Evolutionary conservation across 495 filamentous ascomycete genomes (phyloP), one percentile per base, ranked within the genome.

Genomic region (Neurospora sp.): DNA sequence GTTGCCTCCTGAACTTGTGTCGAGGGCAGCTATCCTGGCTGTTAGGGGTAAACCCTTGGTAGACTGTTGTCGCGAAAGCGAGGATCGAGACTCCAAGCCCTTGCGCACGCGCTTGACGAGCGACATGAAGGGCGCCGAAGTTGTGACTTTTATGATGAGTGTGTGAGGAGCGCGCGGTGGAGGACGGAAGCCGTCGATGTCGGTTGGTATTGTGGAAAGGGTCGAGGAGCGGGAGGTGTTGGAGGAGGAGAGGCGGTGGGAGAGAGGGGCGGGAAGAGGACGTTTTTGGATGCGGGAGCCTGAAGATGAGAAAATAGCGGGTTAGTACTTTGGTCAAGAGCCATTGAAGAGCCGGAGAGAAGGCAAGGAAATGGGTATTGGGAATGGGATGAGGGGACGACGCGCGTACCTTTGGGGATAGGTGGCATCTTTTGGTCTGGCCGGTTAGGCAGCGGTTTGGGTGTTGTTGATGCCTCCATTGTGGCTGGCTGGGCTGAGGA

Each of bases 101-200:
- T 90, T 91, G 69, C 91, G 89, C 37, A 93, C 89, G 74, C 94
- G 93, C 81, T 93, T 93, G 18, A 97, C 86, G 14, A 89, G 87
- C n/a, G 90, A 88, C 81, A 96, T 90, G 85, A 97, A 93, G 14
- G 92, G 91, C 0, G 94, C 89, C 4, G 81, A 82, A 68, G 88
- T 80, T 11, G 91, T 90, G n/a, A 98, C 84, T 82, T 97, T 97
- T 85, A 99, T 85, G 74, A 89, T 77, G 74, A 73, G 72, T 3
- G 79, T 79, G 59, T 79, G 77, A 76, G 81, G 83, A 86, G 74
- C 89, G 89, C 68, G 88, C 85, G 76, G 89, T 82, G 87, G 69
- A 11, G 71, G 69, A 11, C 87, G 83, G 46, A 89, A 89, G 81
- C 91, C 92, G 87, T 79, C 97, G 87, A 14, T 92, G 91, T 71